These are phyloP conservation scores for Pilobolus umbonatus DNA, from an alignment of 192 early-diverging fungal genomes.

Conservation along the genomic window DNA sequence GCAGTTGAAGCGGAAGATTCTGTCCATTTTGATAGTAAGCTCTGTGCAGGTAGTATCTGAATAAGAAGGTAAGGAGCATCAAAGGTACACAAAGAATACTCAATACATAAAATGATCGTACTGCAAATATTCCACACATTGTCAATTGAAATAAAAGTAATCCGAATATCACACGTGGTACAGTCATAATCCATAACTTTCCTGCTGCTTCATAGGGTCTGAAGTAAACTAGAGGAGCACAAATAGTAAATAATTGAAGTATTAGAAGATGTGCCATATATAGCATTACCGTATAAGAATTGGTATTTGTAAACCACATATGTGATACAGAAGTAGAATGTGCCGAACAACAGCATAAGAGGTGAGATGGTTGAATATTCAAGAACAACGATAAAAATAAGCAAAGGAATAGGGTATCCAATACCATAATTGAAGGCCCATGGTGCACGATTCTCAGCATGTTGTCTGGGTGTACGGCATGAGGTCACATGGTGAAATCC, in stretches of 20 bases:
- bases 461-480: constrained; percentile 70
- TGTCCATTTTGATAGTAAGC: constrained; percentile 20
- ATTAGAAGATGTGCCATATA: neutral
- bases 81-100: constrained; percentile 38
- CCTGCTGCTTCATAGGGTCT: constrained; percentile 68
- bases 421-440: constrained; percentile 61
- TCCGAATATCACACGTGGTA: constrained; percentile 58
- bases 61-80: constrained; percentile 42
- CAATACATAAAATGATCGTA: constrained; percentile 40
- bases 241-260: neutral
- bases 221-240: constrained; percentile 52
- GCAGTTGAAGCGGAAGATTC: constrained; percentile 23
- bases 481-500: constrained; percentile 46
- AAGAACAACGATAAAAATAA: constrained; percentile 65
- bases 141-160: constrained; percentile 64
- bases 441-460: constrained; percentile 62
- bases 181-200: constrained; percentile 62
- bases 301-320: constrained; percentile 75
- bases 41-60: constrained; percentile 32
- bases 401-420: constrained; percentile 57
- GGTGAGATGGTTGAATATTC: constrained; percentile 69
- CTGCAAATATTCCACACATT: constrained; percentile 56
- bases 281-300: constrained; percentile 61
- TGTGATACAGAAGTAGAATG: constrained; percentile 57
- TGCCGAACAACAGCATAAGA: constrained; percentile 61